Evolutionary conservation across 106 monocot species (phyloP).

Genomic region (Allium fistulosum): DNA sequence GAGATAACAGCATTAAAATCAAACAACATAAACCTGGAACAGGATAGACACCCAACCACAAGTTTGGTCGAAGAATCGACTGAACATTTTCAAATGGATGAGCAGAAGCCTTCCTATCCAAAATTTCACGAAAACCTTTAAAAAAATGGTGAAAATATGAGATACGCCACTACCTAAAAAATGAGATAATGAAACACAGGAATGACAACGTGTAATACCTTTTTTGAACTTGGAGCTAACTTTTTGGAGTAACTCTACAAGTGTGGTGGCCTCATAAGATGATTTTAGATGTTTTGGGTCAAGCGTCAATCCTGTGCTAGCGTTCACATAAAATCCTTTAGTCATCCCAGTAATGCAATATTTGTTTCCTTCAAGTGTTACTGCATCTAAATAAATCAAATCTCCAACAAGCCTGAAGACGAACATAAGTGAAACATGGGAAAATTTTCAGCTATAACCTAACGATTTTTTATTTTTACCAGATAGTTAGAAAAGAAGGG

Average conservation of each 20-base stretch:
- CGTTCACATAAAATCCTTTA: conserved; percentile 83
- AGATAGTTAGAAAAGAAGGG: too few relatives aligned
- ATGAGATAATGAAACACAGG: too few relatives aligned
- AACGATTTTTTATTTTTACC: too few relatives aligned
- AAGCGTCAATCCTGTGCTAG: conserved; percentile 50
- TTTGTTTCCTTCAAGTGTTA: conserved; percentile 73
- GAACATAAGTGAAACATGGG: not conserved
- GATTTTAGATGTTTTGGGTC: conserved; percentile 66
- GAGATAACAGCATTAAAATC: too few relatives aligned
- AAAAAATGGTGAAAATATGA: not conserved
- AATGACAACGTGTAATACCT: conserved; percentile 29
- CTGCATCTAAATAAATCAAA: conserved; percentile 84
- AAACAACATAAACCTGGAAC: conserved; percentile 48
- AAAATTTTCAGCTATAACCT: not conserved
- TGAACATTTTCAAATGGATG: conserved; percentile 98
- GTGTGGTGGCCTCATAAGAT: conserved; percentile 62
- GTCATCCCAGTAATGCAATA: conserved; percentile 92
- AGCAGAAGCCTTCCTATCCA: conserved; percentile 65
- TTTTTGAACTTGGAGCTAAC: conserved; percentile 90
- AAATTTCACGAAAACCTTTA: conserved; percentile 90
- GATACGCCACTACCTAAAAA: too few relatives aligned
- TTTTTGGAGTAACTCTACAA: conserved; percentile 84
- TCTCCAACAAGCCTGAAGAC: conserved; percentile 72
- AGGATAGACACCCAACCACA: conserved; percentile 75
- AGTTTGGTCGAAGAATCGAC: conserved; percentile 63